These are phyloP conservation scores for Trichophyton benhamiae DNA, from an alignment of 2,329 filamentous ascomycete species.

Conservation along the genomic window DNA sequence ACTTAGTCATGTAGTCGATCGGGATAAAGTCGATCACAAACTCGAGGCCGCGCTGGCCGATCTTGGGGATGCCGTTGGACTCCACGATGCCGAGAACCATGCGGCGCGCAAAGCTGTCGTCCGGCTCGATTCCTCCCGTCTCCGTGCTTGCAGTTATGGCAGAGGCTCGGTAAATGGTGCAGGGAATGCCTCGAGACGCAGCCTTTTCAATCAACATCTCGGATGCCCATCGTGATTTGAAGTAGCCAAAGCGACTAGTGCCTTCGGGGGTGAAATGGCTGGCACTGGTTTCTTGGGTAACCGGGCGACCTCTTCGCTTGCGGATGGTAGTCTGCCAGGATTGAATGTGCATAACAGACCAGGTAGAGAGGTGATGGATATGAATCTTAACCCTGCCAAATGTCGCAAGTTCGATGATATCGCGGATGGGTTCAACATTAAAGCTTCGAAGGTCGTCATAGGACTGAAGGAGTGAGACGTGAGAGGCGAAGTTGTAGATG, in stretches of 20 bases:
- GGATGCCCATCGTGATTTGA: constrained; percentile 8
- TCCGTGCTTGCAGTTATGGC: constrained; percentile 6
- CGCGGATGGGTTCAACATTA: constrained; percentile 4
- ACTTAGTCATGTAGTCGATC: constrained; percentile 8
- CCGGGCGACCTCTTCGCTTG: constrained; percentile 2
- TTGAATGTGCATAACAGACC: constrained; percentile 7
- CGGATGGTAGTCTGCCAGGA: constrained; percentile 5
- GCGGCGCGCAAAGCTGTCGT: constrained; percentile 8
- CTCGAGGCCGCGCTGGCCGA: constrained; percentile 3
- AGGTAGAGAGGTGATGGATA: constrained; percentile 10
- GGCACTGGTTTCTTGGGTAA: constrained; percentile 5
- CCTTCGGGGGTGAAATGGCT: constrained; percentile 5
- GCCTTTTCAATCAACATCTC: constrained; percentile 9
- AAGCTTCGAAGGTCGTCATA: constrained; percentile 6
- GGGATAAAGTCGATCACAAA: constrained; percentile 9
- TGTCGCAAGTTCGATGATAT: constrained; percentile 7
- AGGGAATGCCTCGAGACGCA: constrained; percentile 1
- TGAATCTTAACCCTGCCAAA: constrained; percentile 2
- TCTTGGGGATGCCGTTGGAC: constrained; percentile 6
- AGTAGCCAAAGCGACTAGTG: constrained; percentile 7
- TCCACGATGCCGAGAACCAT: constrained; percentile 7
- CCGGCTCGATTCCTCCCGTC: background rate
- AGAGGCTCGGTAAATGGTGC: constrained; percentile 9
- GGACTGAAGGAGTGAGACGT: constrained; percentile 9
- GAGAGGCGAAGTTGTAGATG: constrained; percentile 7